A percentile compares a stretch with the other conserved stretches of the same genome.
phyloP scores from a whole-genome alignment of 1,139 yeast species.

The Suhomyces coccinellae region DNA sequence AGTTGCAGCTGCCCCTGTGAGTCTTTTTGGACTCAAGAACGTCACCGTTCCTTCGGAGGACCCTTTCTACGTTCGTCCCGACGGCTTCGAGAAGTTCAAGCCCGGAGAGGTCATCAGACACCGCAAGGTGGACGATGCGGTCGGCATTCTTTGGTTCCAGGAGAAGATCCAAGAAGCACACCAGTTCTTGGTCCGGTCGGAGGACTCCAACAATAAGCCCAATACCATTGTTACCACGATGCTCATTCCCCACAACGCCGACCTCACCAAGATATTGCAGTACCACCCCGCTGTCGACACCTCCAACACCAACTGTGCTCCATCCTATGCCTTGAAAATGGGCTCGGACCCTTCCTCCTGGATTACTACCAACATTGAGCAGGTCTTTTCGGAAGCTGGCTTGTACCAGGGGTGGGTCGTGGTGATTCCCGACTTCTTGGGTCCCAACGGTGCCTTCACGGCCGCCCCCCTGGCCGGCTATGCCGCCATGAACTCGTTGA shows the following conservation, averaged over 20 bases:
- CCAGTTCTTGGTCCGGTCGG: conserved; percentile 37
- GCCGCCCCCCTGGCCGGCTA: conserved; percentile 33
- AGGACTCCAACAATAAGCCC: conserved; percentile 34
- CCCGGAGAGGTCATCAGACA: conserved; percentile 29
- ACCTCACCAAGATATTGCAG: conserved; percentile 30
- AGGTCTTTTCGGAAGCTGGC: conserved; percentile 12
- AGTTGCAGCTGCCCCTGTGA: conserved; percentile 3
- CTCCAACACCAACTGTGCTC: conserved; percentile 29
- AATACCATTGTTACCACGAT: conserved; percentile 34
- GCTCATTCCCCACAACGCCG: conserved; percentile 32
- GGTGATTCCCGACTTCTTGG: conserved; percentile 37
- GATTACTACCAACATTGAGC: conserved; percentile 10
- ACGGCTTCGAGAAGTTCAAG: conserved; percentile 23
- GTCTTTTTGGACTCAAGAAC: conserved; percentile 1
- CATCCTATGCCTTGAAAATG: conserved; percentile 30
- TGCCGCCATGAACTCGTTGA: conserved; percentile 28
- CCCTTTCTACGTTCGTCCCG: conserved; percentile 30
- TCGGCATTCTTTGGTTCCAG: conserved; percentile 6
- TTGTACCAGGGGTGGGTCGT: conserved; percentile 35
- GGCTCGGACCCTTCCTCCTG: conserved; percentile 19
- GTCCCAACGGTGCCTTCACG: conserved; percentile 28
- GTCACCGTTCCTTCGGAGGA: conserved; percentile 18
- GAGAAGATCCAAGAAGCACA: conserved; percentile 26
- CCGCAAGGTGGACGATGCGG: conserved; percentile 16
- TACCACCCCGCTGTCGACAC: conserved; percentile 40